A percentile compares a stretch with the other conserved stretches of the same genome.
These are phyloP conservation scores for Lasiosphaeria hispida DNA, from an alignment of 495 filamentous ascomycete genomes.

Conservation along the genomic window DNA sequence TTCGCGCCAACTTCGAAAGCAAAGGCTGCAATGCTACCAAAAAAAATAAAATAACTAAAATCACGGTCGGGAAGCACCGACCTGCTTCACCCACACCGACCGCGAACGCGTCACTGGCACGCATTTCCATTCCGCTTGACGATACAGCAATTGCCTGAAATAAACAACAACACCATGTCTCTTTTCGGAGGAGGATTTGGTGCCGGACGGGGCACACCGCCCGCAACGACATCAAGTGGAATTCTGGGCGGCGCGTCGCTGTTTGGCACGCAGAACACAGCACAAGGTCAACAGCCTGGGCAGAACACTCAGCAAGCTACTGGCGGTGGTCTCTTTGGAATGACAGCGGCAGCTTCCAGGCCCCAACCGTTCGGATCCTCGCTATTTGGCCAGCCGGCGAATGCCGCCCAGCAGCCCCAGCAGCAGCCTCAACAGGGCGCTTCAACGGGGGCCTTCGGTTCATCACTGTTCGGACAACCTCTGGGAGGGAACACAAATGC, in stretches of 20 bases:
- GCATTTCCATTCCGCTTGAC: slow-evolving; percentile 3
- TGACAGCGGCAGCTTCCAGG: slow-evolving; percentile 18
- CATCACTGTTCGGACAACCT: neutral
- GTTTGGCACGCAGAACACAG: slow-evolving; percentile 9
- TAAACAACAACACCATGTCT: slow-evolving; percentile 14
- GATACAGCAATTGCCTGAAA: neutral
- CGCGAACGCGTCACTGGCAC: slow-evolving; percentile 12
- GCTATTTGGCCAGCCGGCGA: slow-evolving; percentile 1
- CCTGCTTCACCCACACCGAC: neutral
- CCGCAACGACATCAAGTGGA: neutral
- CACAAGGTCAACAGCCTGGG: slow-evolving; percentile 10
- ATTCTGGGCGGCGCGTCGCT: slow-evolving; percentile 4
- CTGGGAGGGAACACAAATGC: neutral
- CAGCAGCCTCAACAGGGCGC: neutral
- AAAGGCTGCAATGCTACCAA: slow-evolving; percentile 1
- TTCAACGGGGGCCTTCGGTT: neutral
- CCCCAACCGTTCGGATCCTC: slow-evolving; percentile 23
- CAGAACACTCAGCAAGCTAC: slow-evolving; percentile 1
- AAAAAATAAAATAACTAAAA: slow-evolving; percentile 12
- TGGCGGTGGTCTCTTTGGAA: slow-evolving; percentile 21
- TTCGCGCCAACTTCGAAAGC: slow-evolving; percentile 1
- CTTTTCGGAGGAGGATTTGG: slow-evolving; percentile 15
- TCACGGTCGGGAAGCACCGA: slow-evolving; percentile 8
- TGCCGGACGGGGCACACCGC: slow-evolving; percentile 8
- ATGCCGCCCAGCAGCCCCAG: slow-evolving; percentile 3